Evolutionary conservation across 106 monocot genomes (phyloP).

Genomic region (Xerophyta viscosa): DNA sequence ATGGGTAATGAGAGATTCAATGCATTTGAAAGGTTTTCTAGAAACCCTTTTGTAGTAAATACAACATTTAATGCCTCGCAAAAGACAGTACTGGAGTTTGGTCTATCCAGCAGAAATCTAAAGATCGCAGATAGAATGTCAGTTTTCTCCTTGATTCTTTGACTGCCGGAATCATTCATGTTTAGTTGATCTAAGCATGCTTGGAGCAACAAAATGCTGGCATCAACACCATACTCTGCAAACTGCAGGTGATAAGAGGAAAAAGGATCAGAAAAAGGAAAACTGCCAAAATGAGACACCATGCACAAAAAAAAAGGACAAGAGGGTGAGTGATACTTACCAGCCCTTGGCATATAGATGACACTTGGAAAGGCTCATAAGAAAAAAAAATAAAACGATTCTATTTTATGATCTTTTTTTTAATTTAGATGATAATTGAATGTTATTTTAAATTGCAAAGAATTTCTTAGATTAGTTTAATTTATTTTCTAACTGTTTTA

Average conservation of each 20-base stretch:
- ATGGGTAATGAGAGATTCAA: conserved; percentile 56
- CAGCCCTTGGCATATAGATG: too few species aligned
- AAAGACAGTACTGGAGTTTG: conserved; percentile 68
- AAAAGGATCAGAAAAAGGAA: neutral
- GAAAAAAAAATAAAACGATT: neutral
- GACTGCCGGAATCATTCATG: conserved; percentile 17
- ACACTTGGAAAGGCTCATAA: neutral
- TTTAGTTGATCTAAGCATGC: conserved; percentile 58
- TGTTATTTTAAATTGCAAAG: too few species aligned
- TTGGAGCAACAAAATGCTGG: conserved; percentile 53
- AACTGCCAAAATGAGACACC: neutral
- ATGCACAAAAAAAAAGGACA: neutral
- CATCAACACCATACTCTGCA: conserved; percentile 59
- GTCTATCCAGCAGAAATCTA: conserved; percentile 50
- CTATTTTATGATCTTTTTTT: neutral
- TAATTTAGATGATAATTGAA: neutral
- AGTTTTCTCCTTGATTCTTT: conserved; percentile 21
- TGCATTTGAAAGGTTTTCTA: conserved; percentile 47
- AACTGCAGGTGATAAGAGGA: conserved; percentile 36
- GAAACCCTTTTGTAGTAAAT: conserved; percentile 32
- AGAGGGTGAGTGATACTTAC: too few species aligned
- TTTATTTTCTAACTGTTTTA: too few species aligned
- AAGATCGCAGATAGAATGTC: conserved; percentile 49
- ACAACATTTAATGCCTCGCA: conserved; percentile 49
- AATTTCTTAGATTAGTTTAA: too few species aligned